Percentiles rank a stretch among this genome's conserved stretches.
Conservation (phyloP, 352 stramenopile genomes). For the Thalassiosira livingstoniorum region DNA sequence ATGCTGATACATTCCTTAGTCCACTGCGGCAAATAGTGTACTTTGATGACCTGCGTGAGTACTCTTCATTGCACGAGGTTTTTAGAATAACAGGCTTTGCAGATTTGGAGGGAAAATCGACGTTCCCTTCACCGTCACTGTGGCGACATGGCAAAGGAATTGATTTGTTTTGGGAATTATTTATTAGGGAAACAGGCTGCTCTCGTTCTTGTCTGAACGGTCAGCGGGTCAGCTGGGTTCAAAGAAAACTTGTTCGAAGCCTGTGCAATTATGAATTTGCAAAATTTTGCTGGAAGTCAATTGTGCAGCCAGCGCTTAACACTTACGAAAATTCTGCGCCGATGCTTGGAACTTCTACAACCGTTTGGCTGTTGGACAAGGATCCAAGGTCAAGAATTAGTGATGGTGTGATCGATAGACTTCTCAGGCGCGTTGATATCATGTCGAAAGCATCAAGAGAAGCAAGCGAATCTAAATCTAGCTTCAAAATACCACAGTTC, state of each 20-base stretch:
- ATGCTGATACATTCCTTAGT: constrained; percentile 57
- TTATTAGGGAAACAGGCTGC: constrained; percentile 53
- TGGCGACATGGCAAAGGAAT: constrained; percentile 64
- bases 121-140: constrained; percentile 57
- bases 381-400: constrained; percentile 36
- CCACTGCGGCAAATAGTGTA: constrained; percentile 60
- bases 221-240: constrained; percentile 54
- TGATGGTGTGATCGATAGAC: constrained; percentile 48
- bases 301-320: constrained; percentile 52
- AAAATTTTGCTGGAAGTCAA: constrained; percentile 70
- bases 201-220: constrained; percentile 52
- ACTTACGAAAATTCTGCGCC: not conserved
- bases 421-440: constrained; percentile 53
- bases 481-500: constrained; percentile 22
- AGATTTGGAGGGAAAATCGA: constrained; percentile 12
- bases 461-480: constrained; percentile 2
- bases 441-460: constrained; percentile 28
- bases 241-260: constrained; percentile 64
- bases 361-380: constrained; percentile 59
- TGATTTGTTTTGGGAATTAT: constrained; percentile 71
- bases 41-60: constrained; percentile 67
- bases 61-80: constrained; percentile 51
- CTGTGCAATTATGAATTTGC: constrained; percentile 76
- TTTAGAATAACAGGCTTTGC: constrained; percentile 59
- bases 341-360: constrained; percentile 5